A percentile compares a stretch with the other conserved stretches of the same genome.
These are phyloP conservation scores for Plectosphaerella cucumerina DNA, from an alignment of 2,329 filamentous ascomycete genomes.

Conservation along the genomic window DNA sequence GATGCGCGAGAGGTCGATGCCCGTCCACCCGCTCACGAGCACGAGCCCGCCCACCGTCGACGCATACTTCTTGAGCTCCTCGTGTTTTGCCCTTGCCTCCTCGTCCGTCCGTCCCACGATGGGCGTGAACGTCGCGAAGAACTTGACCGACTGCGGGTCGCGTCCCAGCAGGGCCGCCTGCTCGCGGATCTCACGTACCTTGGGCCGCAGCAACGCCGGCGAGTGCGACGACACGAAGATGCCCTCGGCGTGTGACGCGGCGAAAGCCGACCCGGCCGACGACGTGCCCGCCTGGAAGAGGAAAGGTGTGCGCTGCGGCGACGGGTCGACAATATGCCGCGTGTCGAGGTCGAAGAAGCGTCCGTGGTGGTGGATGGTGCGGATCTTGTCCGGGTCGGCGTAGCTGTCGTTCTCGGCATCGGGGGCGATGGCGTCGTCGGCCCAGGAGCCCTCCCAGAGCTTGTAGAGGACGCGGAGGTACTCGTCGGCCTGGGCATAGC, in stretches of 20 bases:
- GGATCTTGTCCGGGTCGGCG: constrained; percentile 53
- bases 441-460: constrained; percentile 54
- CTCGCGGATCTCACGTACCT: constrained; percentile 47
- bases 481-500: constrained; percentile 58
- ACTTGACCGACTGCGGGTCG: constrained; percentile 52
- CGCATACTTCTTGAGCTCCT: constrained; percentile 46
- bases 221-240: constrained; percentile 56
- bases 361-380: constrained; percentile 50
- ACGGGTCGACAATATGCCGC: constrained; percentile 47
- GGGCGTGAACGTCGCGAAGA: constrained; percentile 47
- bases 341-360: constrained; percentile 19
- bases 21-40: constrained; percentile 54
- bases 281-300: constrained; percentile 58
- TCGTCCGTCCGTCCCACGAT: constrained; percentile 45
- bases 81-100: constrained; percentile 48
- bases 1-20: constrained; percentile 54
- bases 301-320: constrained; percentile 52
- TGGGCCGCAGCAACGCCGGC: constrained; percentile 41
- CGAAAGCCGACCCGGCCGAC: constrained; percentile 51
- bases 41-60: constrained; percentile 50
- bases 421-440: constrained; percentile 50
- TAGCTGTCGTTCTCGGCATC: constrained; percentile 52
- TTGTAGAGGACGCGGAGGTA: constrained; percentile 61
- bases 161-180: constrained; percentile 46
- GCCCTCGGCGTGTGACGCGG: constrained; percentile 54